These are phyloP conservation scores for Avicennia marina DNA, from an alignment of 257 asterid genomes.

Conservation along the genomic window DNA sequence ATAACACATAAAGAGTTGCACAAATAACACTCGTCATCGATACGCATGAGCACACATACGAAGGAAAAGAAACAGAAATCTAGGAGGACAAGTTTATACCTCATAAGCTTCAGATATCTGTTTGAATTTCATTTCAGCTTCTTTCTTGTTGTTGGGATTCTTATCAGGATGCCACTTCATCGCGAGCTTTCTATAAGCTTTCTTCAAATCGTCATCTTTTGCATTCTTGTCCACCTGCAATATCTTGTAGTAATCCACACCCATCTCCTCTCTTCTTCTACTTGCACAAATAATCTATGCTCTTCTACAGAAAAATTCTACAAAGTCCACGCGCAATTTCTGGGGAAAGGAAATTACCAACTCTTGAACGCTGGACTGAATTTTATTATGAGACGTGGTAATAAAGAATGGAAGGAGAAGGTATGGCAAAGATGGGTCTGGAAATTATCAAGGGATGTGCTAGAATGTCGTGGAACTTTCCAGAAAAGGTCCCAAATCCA, in stretches of 20 bases:
- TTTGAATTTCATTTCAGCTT: slow-evolving; percentile 82
- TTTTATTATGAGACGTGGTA: no score
- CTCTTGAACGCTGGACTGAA: no score
- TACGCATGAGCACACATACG: no score
- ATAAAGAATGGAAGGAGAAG: no score
- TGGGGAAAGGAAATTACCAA: no score
- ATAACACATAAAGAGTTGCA: no score
- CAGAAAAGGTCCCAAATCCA: no score
- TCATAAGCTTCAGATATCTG: slow-evolving; percentile 89
- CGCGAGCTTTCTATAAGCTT: slow-evolving; percentile 74
- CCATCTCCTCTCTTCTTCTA: slow-evolving; percentile 52
- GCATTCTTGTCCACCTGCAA: slow-evolving; percentile 68
- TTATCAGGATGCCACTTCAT: slow-evolving; percentile 96
- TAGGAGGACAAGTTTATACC: slow-evolving; percentile 21
- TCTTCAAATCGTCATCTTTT: slow-evolving; percentile 75
- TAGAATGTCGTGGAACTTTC: no score
- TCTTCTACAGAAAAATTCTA: not conserved
- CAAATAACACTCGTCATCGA: no score
- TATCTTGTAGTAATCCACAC: slow-evolving; percentile 68
- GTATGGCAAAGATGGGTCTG: no score
- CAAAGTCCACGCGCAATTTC: no score
- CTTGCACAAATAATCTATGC: slow-evolving; percentile 4
- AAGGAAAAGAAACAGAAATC: not conserved
- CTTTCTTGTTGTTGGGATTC: slow-evolving; percentile 75
- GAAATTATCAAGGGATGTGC: no score